Base-by-base conservation (phyloP, 2,329 filamentous ascomycete species). In the Teratosphaeria zuluensis region DNA sequence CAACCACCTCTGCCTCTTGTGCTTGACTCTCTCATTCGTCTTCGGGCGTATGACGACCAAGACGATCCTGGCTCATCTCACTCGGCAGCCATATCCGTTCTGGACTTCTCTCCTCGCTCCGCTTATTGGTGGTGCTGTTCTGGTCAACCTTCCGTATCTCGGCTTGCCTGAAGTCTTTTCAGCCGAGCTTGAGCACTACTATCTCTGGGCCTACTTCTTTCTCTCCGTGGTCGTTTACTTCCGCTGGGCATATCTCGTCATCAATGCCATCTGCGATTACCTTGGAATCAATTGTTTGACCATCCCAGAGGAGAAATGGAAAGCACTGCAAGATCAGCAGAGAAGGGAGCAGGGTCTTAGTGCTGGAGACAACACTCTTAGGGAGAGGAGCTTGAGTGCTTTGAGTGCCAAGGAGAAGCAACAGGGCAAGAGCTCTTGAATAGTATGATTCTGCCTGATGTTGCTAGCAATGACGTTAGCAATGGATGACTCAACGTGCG, bases 21-120 rank as follows among this genome's bases (percentile, higher is more conserved):
- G 92, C 77, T 76, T 95, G 61, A 95, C 90, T 60, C 88, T 97
- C 80, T 89, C 90, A n/a, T 92, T 97, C 68, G 94, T 96, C 60
- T 97, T 99, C 73, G 94, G 94, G 38, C 88, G 94, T 65, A 91
- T 99, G 87, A 97, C 94, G 0, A 99, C 94, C 46, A 99, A 97
- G 79, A 97, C 97, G 75, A 99, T 99, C 70, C 85, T 99, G 19
- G 92, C 94, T 2, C 94, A 99, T 74, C 80, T 99, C 56, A 94
- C 94, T 1, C 85, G 85, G 63, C 94, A 97, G 73, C 89, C 92
- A 3, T 99, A 97, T 76, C 94, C 94, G 1, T 95, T 89, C 81
- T 97, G 92, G 91, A 97, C 94, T 11, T 82, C 94, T 54, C 89
- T 97, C 82, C 81, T 97, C 42, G 84, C 83, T 35, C 94, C 94